These are phyloP conservation scores for Aaosphaeria arxii DNA, from an alignment of 2,329 filamentous ascomycete genomes.

Conservation along the genomic window DNA sequence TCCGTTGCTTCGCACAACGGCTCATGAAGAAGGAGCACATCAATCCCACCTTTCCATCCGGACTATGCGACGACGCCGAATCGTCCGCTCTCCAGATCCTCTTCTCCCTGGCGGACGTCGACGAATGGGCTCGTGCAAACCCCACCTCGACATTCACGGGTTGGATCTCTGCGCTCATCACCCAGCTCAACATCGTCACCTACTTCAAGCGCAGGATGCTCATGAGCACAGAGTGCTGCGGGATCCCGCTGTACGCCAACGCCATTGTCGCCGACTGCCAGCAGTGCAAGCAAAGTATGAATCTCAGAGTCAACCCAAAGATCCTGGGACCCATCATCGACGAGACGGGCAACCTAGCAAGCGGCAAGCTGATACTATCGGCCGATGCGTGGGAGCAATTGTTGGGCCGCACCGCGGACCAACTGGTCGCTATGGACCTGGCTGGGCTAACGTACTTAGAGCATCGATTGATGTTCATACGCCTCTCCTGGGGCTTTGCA, in stretches of 20 bases:
- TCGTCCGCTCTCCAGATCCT: constrained; percentile 31
- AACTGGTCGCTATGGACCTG: constrained; percentile 40
- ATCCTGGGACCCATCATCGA: constrained; percentile 45
- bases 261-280: constrained; percentile 37
- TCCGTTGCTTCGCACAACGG: constrained; percentile 49
- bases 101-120: constrained; percentile 45
- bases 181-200: constrained; percentile 40
- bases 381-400: constrained; percentile 53
- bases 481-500: constrained; percentile 56
- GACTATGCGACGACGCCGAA: constrained; percentile 19
- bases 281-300: constrained; percentile 37
- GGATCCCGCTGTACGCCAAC: constrained; percentile 55
- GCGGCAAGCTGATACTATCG: constrained; percentile 55
- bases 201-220: constrained; percentile 44
- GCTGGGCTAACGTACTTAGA: constrained; percentile 50
- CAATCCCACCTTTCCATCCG: constrained; percentile 48
- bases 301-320: constrained; percentile 41
- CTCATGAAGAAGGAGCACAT: constrained; percentile 51
- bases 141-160: constrained; percentile 30
- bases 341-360: constrained; percentile 54
- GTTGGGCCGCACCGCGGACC: constrained; percentile 43
- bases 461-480: constrained; percentile 50
- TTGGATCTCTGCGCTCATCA: constrained; percentile 45
- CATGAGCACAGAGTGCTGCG: constrained; percentile 50
- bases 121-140: constrained; percentile 29